Evolutionary conservation across 2,329 filamentous ascomycete species (phyloP), one percentile per base, ranked within the genome.

Genomic region (Fusarium solani-melongenae): DNA sequence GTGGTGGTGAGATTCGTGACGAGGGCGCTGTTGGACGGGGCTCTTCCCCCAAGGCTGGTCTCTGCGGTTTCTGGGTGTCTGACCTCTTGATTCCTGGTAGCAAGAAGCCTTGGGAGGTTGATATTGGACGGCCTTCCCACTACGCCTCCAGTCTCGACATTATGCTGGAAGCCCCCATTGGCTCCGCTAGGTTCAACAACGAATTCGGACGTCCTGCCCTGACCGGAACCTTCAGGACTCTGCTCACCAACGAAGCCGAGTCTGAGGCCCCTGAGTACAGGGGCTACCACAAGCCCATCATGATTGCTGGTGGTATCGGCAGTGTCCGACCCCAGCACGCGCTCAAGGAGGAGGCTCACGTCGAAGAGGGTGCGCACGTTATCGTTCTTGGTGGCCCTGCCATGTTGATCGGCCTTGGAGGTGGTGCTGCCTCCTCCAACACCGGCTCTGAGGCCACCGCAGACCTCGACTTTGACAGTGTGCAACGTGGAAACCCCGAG

Each of bases 271-370:
- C 87, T 22, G 94, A 97, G 75, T 89, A 94, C 79, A 90, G 96
- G 76, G 96, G 96, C 27, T 99, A 97, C 81, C 96, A 98, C 84
- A 99, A 99, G 86, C 96, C 96, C 11, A 98, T 98, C 82, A 97
- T 98, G 94, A 94, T 99, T 84, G 96, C 96, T 71, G 96, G 96
- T 80, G 96, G 96, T 80, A 91, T 98, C 38, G 96, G 96, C 57
- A 98, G 94, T 7, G 96, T 98, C 33, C 87, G 96, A 66, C 96
- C 96, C 15, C 92, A 96, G 77, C 94, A 98, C 80, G 96, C 96
- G 4, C 87, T 98, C 67, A 99, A 99, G 84, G 89, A 93, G 71
- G 90, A 92, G 10, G 87, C 89, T 14, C 87, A 94, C 71, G 96
- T 99, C 20, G 92, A 92, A 61, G 90, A 95, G 60, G 96, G 95